phyloP scores from a whole-genome alignment of 257 asterid species.

The Nicotiana benthamiana region DNA sequence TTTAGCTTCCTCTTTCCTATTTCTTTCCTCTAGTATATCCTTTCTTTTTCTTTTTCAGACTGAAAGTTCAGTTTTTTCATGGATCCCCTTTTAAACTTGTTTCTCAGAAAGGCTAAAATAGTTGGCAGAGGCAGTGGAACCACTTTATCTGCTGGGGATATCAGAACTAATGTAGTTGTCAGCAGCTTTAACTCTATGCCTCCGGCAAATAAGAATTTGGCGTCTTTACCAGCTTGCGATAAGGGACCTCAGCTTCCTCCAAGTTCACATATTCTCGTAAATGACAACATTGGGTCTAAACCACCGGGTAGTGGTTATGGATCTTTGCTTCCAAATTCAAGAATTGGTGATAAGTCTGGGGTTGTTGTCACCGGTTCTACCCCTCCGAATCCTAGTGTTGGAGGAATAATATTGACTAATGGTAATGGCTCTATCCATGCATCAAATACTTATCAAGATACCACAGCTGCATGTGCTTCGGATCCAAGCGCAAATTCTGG shows the following conservation, averaged over 20 bases:
- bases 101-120: slow-evolving; percentile 68
- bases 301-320: slow-evolving; percentile 18
- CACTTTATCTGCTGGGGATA: slow-evolving; percentile 21
- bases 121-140: slow-evolving; percentile 37
- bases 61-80: slow-evolving; percentile 3
- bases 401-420: slow-evolving; percentile 14
- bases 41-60: neutral
- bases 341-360: slow-evolving; percentile 28
- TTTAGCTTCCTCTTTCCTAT: neutral
- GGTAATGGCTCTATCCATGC: slow-evolving; percentile 13
- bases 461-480: slow-evolving; percentile 27
- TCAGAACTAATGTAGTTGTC: slow-evolving; percentile 22
- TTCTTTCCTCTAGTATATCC: neutral
- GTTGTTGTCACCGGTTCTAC: slow-evolving; percentile 36
- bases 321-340: slow-evolving; percentile 22
- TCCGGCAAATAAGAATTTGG: slow-evolving; percentile 18
- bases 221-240: slow-evolving; percentile 3
- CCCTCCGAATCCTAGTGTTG: slow-evolving; percentile 31
- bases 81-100: slow-evolving; percentile 4
- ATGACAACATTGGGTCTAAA: neutral
- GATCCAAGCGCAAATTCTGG: slow-evolving; percentile 39
- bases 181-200: slow-evolving; percentile 21
- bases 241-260: slow-evolving; percentile 10
- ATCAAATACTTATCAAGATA: slow-evolving; percentile 16
- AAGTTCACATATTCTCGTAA: slow-evolving; percentile 2